These are phyloP conservation scores for Sequoiadendron giganteum DNA, from an alignment of 75 land plant genomes.

Conservation along the genomic window DNA sequence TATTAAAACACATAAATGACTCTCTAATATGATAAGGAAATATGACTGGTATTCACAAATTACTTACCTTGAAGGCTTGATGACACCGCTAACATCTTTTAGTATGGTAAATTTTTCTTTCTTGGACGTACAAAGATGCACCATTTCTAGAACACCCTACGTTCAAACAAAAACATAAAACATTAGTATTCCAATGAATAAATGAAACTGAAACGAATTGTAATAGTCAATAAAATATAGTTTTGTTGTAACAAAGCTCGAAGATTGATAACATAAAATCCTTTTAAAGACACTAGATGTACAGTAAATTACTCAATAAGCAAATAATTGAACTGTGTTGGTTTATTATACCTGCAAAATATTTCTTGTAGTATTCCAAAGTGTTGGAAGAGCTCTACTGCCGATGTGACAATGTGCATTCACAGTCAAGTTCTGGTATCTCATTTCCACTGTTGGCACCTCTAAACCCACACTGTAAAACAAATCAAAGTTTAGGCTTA, in stretches of 20 bases:
- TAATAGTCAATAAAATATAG: neutral
- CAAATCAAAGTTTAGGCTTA: too few relatives aligned
- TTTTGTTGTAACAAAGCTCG: neutral
- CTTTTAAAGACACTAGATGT: too few relatives aligned
- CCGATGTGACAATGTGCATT: slow-evolving; percentile 27
- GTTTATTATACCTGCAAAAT: slow-evolving; percentile 16
- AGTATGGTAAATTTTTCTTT: neutral
- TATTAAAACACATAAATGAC: too few relatives aligned
- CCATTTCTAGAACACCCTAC: neutral
- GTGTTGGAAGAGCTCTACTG: slow-evolving; percentile 19
- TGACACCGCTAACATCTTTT: neutral
- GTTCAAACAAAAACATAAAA: neutral
- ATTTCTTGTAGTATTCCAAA: slow-evolving; percentile 7
- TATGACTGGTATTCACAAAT: too few relatives aligned
- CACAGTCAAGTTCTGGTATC: slow-evolving; percentile 23
- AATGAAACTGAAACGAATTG: neutral
- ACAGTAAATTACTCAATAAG: neutral
- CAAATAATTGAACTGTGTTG: neutral
- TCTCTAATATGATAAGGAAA: too few relatives aligned
- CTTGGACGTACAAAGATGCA: neutral
- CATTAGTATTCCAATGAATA: neutral
- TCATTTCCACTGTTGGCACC: slow-evolving; percentile 23
- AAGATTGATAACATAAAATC: too few relatives aligned
- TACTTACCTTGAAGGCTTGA: neutral
- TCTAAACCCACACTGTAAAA: slow-evolving; percentile 23